Base-by-base conservation (phyloP, 805 yeast genomes). In the Sugiyamaella boreocaroliniensis region DNA sequence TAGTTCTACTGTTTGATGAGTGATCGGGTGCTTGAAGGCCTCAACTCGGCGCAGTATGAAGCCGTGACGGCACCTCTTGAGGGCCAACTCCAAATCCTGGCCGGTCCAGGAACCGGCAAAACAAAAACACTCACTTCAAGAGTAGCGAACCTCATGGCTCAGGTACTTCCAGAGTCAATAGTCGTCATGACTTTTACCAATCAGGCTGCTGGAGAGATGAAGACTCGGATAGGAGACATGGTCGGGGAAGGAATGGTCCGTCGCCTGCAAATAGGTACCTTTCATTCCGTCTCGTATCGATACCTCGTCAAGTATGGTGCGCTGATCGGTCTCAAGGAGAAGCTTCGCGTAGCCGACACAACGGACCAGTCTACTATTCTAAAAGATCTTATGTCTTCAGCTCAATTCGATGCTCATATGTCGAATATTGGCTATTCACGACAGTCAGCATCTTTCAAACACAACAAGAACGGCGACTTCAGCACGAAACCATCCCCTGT, bases 121-220 rank as follows among this genome's bases (percentile, higher is more conserved):
- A 92, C 99, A 1, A 83, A 82, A 64, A 92, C 93, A 1, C 68
- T 92, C 29, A 82, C 88, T 0, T 76, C 89, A 1, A 72, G 97
- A 45, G 93, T 90, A 9, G 90, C 90, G 0, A 78, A 82, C 61
- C 70, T 90, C 29, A 59, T 90, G 7, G 54, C 78, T 2, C 66
- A 76, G 8, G 66, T 86, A 0, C 71, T 73, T 1, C 90, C 97
- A 0, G 71, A 74, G 34, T 70, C 77, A 46, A 76, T 93, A 16
- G 77, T 92, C 1, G 93, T 90, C 18, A 88, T 97, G 5, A 90
- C 98, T 0, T 92, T 92, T 71, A 92, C 98, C 11, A 86, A 87
- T 61, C 87, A 86, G 61, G 98, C 99, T 0, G 95, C 97, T 1
- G 77, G 74, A 49, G 98, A 92, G 68, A 83, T 92, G 86, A 69